phyloP scores from a whole-genome alignment of 306 rosid genomes.

The Leucaena leucocephala region DNA sequence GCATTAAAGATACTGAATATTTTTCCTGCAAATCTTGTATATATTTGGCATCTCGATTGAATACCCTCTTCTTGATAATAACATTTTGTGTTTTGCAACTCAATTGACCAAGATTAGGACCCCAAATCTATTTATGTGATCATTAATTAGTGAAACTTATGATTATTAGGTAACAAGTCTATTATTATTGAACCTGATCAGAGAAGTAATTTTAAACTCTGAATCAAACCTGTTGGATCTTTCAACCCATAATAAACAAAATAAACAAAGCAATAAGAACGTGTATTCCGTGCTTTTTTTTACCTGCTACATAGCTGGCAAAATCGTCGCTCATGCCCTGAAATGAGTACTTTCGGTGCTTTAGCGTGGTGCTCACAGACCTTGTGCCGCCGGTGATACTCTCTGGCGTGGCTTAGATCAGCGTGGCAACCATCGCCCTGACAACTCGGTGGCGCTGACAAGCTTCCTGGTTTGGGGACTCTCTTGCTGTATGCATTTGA shows the following conservation, averaged over 20 bases:
- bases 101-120: neutral
- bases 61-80: neutral
- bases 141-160: neutral
- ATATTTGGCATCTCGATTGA: too few species aligned
- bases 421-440: constrained; percentile 72
- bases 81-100: too few species aligned
- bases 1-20: neutral
- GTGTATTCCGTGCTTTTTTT: constrained; percentile 25
- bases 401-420: constrained; percentile 65
- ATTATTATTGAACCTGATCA: too few species aligned
- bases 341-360: constrained; percentile 51
- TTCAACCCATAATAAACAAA: neutral
- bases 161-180: too few species aligned
- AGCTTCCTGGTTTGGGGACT: constrained; percentile 54
- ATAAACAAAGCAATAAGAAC: neutral
- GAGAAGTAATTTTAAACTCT: neutral
- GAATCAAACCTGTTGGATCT: constrained; percentile 12
- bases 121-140: neutral
- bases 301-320: constrained; percentile 99
- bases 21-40: neutral
- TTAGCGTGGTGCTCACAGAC: constrained; percentile 84
- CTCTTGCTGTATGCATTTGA: constrained; percentile 37
- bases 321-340: constrained; percentile 70
- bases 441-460: constrained; percentile 50
- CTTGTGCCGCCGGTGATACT: constrained; percentile 80